These are phyloP conservation scores for Didymellaceae sp. DNA, from an alignment of 2,329 filamentous ascomycete species.

Conservation along the genomic window DNA sequence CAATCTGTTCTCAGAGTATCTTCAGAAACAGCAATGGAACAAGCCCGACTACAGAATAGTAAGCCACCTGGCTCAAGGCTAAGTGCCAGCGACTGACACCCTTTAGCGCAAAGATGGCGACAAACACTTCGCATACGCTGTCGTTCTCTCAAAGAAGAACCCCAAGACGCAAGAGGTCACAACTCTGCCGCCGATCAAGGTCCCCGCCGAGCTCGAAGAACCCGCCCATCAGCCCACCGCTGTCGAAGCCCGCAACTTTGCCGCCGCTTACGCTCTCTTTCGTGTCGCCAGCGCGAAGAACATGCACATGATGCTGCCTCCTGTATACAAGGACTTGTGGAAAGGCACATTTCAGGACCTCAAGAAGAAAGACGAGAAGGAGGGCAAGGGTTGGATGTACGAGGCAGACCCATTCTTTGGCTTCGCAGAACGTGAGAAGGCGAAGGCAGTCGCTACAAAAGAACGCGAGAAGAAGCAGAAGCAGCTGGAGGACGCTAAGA, in stretches of 20 bases:
- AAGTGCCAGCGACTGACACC: slow-evolving; percentile 12
- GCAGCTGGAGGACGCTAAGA: slow-evolving; percentile 64
- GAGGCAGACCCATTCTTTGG: slow-evolving; percentile 92
- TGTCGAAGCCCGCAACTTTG: slow-evolving; percentile 90
- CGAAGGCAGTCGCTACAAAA: slow-evolving; percentile 77
- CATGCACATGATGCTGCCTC: slow-evolving; percentile 90
- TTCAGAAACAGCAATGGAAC: slow-evolving; percentile 94
- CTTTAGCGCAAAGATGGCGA: slow-evolving; percentile 71
- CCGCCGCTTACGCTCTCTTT: slow-evolving; percentile 89
- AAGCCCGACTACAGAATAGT: slow-evolving; percentile 90
- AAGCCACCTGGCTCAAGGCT: slow-evolving; percentile 18
- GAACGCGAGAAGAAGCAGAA: slow-evolving; percentile 70
- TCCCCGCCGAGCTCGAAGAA: slow-evolving; percentile 77
- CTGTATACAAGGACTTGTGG: slow-evolving; percentile 88
- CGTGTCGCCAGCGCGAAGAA: slow-evolving; percentile 95
- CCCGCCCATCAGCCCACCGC: slow-evolving; percentile 78
- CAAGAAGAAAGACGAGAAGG: slow-evolving; percentile 80
- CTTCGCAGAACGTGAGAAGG: slow-evolving; percentile 78
- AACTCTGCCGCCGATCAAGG: slow-evolving; percentile 79
- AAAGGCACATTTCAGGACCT: slow-evolving; percentile 83
- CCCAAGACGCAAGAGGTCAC: slow-evolving; percentile 81
- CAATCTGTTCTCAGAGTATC: slow-evolving; percentile 91
- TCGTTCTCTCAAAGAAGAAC: slow-evolving; percentile 76
- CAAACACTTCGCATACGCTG: slow-evolving; percentile 74
- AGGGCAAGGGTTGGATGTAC: slow-evolving; percentile 86